Evolutionary conservation across 2,329 filamentous ascomycete genomes (phyloP).

Genomic region (Xylaria hypoxylon): DNA sequence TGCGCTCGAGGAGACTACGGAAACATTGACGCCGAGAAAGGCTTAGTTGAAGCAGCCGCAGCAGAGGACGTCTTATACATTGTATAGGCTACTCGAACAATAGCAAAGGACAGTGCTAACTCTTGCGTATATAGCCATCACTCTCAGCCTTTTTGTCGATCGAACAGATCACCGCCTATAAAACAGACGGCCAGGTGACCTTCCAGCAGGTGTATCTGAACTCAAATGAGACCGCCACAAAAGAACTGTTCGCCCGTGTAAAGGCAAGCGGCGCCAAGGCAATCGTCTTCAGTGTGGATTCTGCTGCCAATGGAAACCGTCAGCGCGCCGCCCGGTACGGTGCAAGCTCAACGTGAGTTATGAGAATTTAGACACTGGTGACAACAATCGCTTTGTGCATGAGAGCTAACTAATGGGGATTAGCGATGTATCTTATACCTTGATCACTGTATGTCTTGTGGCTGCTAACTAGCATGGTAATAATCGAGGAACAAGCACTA

Average conservation of each 20-base stretch:
- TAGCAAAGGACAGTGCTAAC: slow-evolving; percentile 15
- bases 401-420: slow-evolving; percentile 1
- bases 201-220: slow-evolving; percentile 49
- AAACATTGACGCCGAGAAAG: slow-evolving; percentile 53
- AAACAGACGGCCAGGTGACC: slow-evolving; percentile 42
- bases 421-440: slow-evolving; percentile 15
- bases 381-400: background rate
- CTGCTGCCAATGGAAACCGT: slow-evolving; percentile 43
- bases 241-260: slow-evolving; percentile 40
- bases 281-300: slow-evolving; percentile 47
- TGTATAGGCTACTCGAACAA: slow-evolving; percentile 22
- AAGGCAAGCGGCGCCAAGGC: slow-evolving; percentile 42
- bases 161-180: slow-evolving; percentile 44
- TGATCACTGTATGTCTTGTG: slow-evolving; percentile 15
- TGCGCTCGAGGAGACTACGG: slow-evolving; percentile 55
- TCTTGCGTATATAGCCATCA: slow-evolving; percentile 35
- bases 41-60: slow-evolving; percentile 56
- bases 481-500: background rate
- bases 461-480: background rate
- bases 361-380: too few relatives aligned
- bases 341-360: slow-evolving; percentile 42
- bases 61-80: slow-evolving; percentile 57
- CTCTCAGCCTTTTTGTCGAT: slow-evolving; percentile 43
- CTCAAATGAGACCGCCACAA: slow-evolving; percentile 43
- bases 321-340: slow-evolving; percentile 45